A percentile compares a stretch with the other conserved stretches of the same genome.
These are phyloP conservation scores for Arthrobotrys conoides DNA, from an alignment of 2,329 filamentous ascomycete genomes.

Conservation along the genomic window DNA sequence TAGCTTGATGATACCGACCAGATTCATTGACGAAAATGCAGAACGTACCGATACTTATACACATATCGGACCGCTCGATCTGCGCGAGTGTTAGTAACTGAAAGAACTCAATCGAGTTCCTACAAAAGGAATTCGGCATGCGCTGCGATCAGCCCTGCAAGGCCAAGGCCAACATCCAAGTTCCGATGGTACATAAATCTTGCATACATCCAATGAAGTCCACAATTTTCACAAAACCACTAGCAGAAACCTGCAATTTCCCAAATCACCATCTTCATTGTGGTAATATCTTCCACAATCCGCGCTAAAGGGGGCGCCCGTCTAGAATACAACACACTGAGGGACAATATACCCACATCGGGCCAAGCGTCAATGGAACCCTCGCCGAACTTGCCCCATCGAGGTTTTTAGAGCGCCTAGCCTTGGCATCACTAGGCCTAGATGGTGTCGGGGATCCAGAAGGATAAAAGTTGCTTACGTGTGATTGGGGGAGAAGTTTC, in stretches of 20 bases:
- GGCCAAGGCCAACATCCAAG: not conserved
- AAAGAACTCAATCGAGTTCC: no score
- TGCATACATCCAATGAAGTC: not conserved
- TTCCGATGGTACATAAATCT: conserved; percentile 25
- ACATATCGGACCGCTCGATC: not conserved
- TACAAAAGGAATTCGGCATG: not conserved
- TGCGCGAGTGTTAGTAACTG: not conserved
- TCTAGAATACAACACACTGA: conserved; percentile 21
- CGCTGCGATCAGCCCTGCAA: not conserved
- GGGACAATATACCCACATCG: conserved; percentile 20
- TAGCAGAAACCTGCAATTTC: not conserved
- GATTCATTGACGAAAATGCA: not conserved
- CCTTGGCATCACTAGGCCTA: conserved; percentile 21
- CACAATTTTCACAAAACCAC: not conserved
- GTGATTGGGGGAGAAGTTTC: not conserved
- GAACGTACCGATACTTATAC: conserved; percentile 6
- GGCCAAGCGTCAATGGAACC: conserved; percentile 8
- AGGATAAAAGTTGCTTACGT: not conserved
- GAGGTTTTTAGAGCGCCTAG: not conserved
- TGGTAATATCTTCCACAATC: conserved; percentile 2
- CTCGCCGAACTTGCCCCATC: conserved; percentile 8
- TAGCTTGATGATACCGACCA: not conserved
- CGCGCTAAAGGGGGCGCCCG: not conserved
- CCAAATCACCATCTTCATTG: not conserved
- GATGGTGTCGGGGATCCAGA: not conserved